Evolutionary conservation across 192 early-diverging fungal genomes (phyloP).

Genomic region (Chytriomyces sp.): DNA sequence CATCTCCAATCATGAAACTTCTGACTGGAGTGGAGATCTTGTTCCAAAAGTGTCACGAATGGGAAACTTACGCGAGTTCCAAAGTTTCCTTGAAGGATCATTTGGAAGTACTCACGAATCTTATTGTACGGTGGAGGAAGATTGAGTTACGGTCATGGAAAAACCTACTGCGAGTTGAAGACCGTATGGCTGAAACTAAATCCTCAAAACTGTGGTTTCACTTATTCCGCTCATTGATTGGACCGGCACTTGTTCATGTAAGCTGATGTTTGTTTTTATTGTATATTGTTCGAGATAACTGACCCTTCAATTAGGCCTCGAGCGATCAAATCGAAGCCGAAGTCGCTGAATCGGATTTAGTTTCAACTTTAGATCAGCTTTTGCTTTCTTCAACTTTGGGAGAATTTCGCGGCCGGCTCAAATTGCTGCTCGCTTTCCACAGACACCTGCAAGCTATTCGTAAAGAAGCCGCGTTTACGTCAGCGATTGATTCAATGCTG

Average conservation of each 20-base stretch:
- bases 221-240: conserved; percentile 59
- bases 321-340: conserved; percentile 5
- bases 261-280: conserved; percentile 10
- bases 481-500: conserved; percentile 28
- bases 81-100: conserved; percentile 77
- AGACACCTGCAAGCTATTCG: conserved; percentile 52
- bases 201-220: conserved; percentile 90
- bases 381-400: conserved; percentile 76
- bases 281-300: conserved; percentile 10
- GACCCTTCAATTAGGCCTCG: conserved; percentile 1
- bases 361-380: conserved; percentile 82
- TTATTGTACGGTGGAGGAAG: conserved; percentile 92
- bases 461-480: not conserved
- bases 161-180: conserved; percentile 82
- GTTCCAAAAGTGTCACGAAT: conserved; percentile 88
- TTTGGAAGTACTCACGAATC: conserved; percentile 66
- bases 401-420: conserved; percentile 78
- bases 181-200: conserved; percentile 66
- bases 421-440: conserved; percentile 69
- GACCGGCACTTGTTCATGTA: conserved; percentile 35
- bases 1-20: conserved; percentile 87
- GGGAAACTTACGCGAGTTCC: conserved; percentile 86
- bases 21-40: conserved; percentile 88
- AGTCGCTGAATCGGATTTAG: conserved; percentile 8
- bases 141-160: conserved; percentile 90